Evolutionary conservation across 2,329 filamentous ascomycete genomes (phyloP).

Genomic region (Cadophora malorum): DNA sequence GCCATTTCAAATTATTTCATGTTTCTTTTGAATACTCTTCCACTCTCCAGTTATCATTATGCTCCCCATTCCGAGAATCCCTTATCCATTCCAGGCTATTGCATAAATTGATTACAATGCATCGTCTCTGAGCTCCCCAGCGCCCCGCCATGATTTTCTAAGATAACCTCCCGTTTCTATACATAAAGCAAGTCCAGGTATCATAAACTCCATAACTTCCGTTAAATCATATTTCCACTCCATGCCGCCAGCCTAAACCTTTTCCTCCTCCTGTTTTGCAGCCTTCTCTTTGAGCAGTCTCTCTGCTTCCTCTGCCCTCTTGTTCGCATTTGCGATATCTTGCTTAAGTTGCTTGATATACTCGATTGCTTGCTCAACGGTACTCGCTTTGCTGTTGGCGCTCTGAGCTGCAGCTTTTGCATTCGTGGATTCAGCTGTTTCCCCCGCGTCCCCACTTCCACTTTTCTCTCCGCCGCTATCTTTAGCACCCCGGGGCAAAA

Average conservation of each 20-base stretch:
- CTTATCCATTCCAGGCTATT: neutral
- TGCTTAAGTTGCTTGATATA: constrained; percentile 88
- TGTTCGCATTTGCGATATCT: constrained; percentile 71
- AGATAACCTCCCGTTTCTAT: constrained; percentile 21
- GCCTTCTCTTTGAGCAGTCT: constrained; percentile 35
- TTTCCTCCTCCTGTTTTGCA: constrained; percentile 9
- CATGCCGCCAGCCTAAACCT: neutral
- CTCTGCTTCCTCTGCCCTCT: constrained; percentile 55
- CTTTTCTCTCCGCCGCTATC: constrained; percentile 47
- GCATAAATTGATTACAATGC: neutral
- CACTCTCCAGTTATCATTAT: neutral
- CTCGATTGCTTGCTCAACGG: constrained; percentile 95
- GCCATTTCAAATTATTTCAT: neutral
- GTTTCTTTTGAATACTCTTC: neutral
- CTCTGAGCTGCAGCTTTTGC: constrained; percentile 53
- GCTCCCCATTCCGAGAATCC: neutral
- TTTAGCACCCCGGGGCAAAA: constrained; percentile 70
- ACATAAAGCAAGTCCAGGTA: constrained; percentile 27
- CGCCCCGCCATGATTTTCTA: constrained; percentile 5
- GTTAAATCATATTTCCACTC: constrained; percentile 13
- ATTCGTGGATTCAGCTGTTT: constrained; percentile 56
- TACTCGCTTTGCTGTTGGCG: constrained; percentile 91
- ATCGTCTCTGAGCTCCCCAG: neutral
- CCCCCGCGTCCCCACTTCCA: constrained; percentile 51
- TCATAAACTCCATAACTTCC: constrained; percentile 23